Base-by-base conservation (phyloP, 176 grass and related monocot genomes). In the Neostapfia colusana region DNA sequence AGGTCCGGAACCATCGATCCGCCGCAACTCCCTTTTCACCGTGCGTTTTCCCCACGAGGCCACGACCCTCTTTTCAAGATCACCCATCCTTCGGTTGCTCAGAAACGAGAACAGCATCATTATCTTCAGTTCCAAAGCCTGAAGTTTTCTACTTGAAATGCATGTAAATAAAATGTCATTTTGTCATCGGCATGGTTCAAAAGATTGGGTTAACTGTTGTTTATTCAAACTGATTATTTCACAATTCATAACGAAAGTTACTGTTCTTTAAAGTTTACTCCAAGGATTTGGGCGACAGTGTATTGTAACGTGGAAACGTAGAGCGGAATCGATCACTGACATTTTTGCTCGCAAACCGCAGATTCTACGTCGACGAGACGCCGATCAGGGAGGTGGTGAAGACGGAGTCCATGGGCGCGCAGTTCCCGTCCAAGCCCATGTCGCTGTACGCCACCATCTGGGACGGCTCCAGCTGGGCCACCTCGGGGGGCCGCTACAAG, bases 391-490 rank as follows among this genome's bases (percentile, higher is more conserved):
- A 97, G 78, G 73, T 91, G 44, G 86, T 85, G 76, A 70, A 81
- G 75, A 88, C 76, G 42, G 68, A 77, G 72, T 65, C 74, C 59
- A 78, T 90, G 83, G 93, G 86, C 15, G 78, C 72, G 44, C 88
- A 89, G 67, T 97, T 89, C 84, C 93, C 93, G 16, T 82, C 88
- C 55, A 93, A 97, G 83, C 83, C 93, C 70, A 97, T 93, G 93
- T 93, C 88, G 1, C 83, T 97, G 64, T 93, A 93, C 80, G 93
- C 93, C 74, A 93, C 93, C 80, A 97, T 97, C 83, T 97, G 90
- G 93, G 93, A 97, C 70, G 93, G 93, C 64, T 97, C 93, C 49
- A 86, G 70, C 54, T 97, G 93, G 93, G 93, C 93, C 64, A 97
- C 93, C 43, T 97, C 90, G 1, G 90, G 90, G 0, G 93, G 93